Evolutionary conservation across 805 yeast genomes (phyloP).

Genomic region (Kuraishia floccosa): DNA sequence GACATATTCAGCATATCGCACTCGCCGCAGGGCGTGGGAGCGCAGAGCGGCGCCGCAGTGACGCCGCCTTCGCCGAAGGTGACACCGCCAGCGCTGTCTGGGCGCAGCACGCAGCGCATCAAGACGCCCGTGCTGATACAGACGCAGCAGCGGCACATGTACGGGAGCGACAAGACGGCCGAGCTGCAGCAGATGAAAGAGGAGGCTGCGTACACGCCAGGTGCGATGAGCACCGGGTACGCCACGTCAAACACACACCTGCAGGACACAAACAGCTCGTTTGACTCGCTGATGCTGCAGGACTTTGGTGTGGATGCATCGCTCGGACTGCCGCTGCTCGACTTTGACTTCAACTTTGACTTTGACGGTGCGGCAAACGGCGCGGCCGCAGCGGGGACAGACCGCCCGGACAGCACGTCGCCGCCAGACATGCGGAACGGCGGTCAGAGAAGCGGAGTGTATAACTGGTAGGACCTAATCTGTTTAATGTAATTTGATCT

Average conservation of each 20-base stretch:
- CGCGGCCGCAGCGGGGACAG: not conserved
- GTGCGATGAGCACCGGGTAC: not conserved
- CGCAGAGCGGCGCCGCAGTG: constrained; percentile 3
- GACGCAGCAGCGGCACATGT: constrained; percentile 1
- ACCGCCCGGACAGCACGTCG: not conserved
- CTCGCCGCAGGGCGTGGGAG: no score
- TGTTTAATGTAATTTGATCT: no score
- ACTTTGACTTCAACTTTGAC: constrained; percentile 23
- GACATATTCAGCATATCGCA: constrained; percentile 21
- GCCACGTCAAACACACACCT: not conserved
- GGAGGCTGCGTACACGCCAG: no score
- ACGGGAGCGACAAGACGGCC: no score
- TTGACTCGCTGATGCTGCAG: constrained; percentile 18
- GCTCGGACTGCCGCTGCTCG: constrained; percentile 58
- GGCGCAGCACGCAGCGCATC: constrained; percentile 1
- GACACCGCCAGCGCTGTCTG: constrained; percentile 3
- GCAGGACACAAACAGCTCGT: no score
- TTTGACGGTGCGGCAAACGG: constrained; percentile 3
- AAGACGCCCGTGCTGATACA: constrained; percentile 1
- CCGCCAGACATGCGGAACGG: no score
- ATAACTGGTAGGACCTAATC: no score
- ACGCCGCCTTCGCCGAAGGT: constrained; percentile 4
- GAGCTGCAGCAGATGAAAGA: no score
- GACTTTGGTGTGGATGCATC: constrained; percentile 72
- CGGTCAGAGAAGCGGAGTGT: no score